phyloP scores from a whole-genome alignment of 495 filamentous ascomycete genomes.

The Diplogelasinospora grovesii region DNA sequence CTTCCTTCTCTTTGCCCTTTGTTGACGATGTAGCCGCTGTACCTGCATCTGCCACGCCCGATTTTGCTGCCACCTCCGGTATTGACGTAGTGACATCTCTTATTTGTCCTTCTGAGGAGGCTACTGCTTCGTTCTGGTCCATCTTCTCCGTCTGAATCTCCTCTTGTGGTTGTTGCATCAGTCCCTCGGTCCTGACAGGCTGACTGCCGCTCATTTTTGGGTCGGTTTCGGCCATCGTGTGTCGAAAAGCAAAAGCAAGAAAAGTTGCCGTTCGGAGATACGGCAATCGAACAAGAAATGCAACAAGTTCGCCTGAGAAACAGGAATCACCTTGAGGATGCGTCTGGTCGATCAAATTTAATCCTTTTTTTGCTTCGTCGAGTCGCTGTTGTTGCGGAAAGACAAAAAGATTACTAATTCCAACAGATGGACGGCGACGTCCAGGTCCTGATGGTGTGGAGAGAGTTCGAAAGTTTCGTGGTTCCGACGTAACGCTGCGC shows the following conservation, averaged over 20 bases:
- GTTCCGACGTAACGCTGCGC: no score
- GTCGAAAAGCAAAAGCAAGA: background rate
- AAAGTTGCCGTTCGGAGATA: background rate
- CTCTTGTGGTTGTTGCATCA: conserved; percentile 13
- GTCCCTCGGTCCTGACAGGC: conserved; percentile 3
- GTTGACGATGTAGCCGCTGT: conserved; percentile 19
- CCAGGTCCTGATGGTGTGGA: no score
- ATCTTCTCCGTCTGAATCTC: conserved; percentile 13
- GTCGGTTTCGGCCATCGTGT: conserved; percentile 12
- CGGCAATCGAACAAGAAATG: background rate
- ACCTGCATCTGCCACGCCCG: no score
- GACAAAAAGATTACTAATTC: no score
- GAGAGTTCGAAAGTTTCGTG: no score
- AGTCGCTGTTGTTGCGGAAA: no score
- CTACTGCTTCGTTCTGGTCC: background rate
- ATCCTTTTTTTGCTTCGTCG: no score
- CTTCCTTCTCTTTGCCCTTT: conserved; percentile 31
- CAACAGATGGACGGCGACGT: no score
- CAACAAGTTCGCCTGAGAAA: background rate
- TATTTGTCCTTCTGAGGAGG: conserved; percentile 6
- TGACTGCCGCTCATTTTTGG: conserved; percentile 1
- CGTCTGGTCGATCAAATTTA: no score
- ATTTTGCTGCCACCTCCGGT: no score
- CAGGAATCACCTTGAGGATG: no score
- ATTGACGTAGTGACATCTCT: no score